Conservation (phyloP, 306 rosid species). For the Astragalus membranaceus region DNA sequence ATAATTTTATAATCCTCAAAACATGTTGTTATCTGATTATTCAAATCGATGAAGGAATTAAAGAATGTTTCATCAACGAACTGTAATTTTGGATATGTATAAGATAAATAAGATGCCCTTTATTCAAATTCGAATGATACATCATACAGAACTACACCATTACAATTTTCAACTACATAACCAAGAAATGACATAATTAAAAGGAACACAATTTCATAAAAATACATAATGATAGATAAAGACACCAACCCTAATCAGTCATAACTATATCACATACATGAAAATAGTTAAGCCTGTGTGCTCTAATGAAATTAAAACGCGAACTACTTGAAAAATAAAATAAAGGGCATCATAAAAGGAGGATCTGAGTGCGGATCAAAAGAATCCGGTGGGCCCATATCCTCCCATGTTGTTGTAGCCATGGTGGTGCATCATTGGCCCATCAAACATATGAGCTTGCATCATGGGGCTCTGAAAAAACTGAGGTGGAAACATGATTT, state of each 20-base stretch:
- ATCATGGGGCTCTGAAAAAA: not conserved
- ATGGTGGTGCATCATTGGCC: not conserved
- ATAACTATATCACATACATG: not conserved
- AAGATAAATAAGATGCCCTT: not conserved
- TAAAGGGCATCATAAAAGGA: not conserved
- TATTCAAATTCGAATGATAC: not conserved
- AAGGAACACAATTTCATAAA: not conserved
- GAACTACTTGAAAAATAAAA: not conserved
- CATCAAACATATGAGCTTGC: not conserved
- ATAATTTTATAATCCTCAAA: not conserved
- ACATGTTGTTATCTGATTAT: not conserved
- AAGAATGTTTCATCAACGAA: not conserved
- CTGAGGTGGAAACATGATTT: not conserved
- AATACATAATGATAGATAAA: not conserved
- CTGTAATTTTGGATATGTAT: not conserved
- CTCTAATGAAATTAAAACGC: not conserved
- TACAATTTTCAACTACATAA: not conserved
- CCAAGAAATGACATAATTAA: not conserved
- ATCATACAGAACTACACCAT: too few species aligned
- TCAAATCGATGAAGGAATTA: not conserved
- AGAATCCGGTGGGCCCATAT: not conserved
- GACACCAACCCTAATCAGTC: not conserved
- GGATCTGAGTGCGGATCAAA: not conserved
- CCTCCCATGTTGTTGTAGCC: slow-evolving; percentile 4
- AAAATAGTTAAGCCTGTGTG: not conserved